Evolutionary conservation across 352 stramenopile genomes (phyloP).

Genomic region (Phytophthora constricta): DNA sequence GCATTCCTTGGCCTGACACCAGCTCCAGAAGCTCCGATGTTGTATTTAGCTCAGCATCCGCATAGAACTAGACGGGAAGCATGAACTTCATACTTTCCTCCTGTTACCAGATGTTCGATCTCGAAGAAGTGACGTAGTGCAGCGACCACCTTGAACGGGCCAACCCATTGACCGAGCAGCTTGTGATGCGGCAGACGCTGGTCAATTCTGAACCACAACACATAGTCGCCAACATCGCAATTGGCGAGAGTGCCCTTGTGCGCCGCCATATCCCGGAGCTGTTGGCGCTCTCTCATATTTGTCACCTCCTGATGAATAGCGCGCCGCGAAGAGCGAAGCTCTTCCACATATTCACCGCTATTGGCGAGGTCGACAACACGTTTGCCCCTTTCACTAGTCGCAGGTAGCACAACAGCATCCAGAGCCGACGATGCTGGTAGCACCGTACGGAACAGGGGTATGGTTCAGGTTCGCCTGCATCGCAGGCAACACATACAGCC

Average conservation of each 20-base stretch:
- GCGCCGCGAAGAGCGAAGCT: conserved; percentile 11
- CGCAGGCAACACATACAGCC: conserved; percentile 15
- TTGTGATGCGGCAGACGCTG: conserved; percentile 23
- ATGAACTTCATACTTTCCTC: conserved; percentile 10
- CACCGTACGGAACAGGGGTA: conserved; percentile 11
- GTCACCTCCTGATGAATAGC: conserved; percentile 14
- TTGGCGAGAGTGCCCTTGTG: conserved; percentile 13
- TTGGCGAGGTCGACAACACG: background rate
- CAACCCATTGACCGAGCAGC: conserved; percentile 24
- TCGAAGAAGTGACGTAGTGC: conserved; percentile 10
- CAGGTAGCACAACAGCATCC: background rate
- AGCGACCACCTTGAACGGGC: conserved; percentile 16
- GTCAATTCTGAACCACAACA: conserved; percentile 30
- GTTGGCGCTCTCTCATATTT: conserved; percentile 7
- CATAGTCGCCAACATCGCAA: conserved; percentile 27
- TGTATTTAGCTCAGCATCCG: conserved; percentile 1
- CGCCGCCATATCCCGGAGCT: background rate
- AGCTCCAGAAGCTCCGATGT: conserved; percentile 6
- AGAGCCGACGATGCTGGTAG: conserved; percentile 9
- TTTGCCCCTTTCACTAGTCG: background rate
- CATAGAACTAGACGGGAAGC: background rate
- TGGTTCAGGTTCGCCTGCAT: conserved; percentile 30
- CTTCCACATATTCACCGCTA: background rate
- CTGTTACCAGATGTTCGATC: conserved; percentile 18
- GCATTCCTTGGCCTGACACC: conserved; percentile 3